These are phyloP conservation scores for Claviceps spartinae DNA, from an alignment of 2,329 filamentous ascomycete genomes.

Conservation along the genomic window DNA sequence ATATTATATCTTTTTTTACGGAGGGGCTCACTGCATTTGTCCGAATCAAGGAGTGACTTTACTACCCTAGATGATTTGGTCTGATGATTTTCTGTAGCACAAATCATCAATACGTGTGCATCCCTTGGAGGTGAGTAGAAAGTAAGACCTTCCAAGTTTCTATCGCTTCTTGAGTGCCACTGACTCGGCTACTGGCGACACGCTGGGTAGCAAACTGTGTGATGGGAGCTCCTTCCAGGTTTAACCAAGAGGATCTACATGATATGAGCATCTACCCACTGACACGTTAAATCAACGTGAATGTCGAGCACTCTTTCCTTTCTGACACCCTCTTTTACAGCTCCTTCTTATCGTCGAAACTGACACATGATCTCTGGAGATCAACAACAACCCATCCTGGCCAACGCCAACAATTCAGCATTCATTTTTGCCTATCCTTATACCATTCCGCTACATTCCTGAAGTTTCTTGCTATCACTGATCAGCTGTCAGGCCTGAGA, in stretches of 20 bases:
- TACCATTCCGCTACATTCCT: not conserved
- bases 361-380: not conserved
- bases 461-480: not conserved
- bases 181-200: too few relatives aligned
- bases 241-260: not conserved
- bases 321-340: not conserved
- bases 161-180: too few relatives aligned
- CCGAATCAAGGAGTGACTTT: too few relatives aligned
- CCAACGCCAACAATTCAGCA: not conserved
- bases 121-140: too few relatives aligned
- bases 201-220: too few relatives aligned
- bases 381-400: not conserved
- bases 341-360: not conserved
- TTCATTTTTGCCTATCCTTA: not conserved
- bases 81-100: too few relatives aligned
- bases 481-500: not conserved
- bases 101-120: too few relatives aligned
- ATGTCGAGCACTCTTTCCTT: not conserved
- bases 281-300: not conserved
- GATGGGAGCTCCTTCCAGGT: too few relatives aligned
- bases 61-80: too few relatives aligned
- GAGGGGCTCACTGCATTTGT: too few relatives aligned
- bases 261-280: not conserved
- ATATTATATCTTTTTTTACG: too few relatives aligned
- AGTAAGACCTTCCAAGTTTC: too few relatives aligned